A percentile compares a stretch with the other conserved stretches of the same genome.
These are phyloP conservation scores for Chloropicon primus DNA, from an alignment of 139 green algal genomes.

Conservation along the genomic window DNA sequence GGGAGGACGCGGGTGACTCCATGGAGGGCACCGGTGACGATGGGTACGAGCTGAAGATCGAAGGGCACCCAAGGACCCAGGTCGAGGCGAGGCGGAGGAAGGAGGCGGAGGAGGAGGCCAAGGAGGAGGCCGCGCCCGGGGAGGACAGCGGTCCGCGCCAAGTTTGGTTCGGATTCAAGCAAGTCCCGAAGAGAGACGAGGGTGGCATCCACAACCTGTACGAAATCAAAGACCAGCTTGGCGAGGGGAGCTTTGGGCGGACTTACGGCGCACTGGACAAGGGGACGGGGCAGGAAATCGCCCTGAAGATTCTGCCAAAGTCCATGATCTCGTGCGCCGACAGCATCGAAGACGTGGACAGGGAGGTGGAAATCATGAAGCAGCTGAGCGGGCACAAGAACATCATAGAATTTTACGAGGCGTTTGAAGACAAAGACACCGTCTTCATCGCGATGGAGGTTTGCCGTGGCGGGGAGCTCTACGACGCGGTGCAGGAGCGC, in stretches of 20 bases:
- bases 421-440: neutral
- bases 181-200: neutral
- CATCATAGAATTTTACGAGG: neutral
- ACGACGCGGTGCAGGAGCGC: constrained; percentile 1
- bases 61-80: neutral
- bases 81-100: neutral
- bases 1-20: no score
- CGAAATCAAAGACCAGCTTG: neutral
- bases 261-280: neutral
- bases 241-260: constrained; percentile 1
- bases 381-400: constrained; percentile 5
- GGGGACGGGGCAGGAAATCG: neutral
- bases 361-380: constrained; percentile 6
- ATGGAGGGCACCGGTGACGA: no score
- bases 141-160: neutral
- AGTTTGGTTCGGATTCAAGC: neutral
- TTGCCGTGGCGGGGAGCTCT: constrained; percentile 4
- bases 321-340: neutral
- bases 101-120: neutral
- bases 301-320: constrained; percentile 1
- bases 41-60: neutral
- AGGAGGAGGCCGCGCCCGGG: neutral
- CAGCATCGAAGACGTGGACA: neutral
- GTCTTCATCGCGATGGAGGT: constrained; percentile 8
- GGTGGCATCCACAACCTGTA: neutral